Evolutionary conservation across 2,329 filamentous ascomycete genomes (phyloP).

Genomic region (Trichoderma sp.): DNA sequence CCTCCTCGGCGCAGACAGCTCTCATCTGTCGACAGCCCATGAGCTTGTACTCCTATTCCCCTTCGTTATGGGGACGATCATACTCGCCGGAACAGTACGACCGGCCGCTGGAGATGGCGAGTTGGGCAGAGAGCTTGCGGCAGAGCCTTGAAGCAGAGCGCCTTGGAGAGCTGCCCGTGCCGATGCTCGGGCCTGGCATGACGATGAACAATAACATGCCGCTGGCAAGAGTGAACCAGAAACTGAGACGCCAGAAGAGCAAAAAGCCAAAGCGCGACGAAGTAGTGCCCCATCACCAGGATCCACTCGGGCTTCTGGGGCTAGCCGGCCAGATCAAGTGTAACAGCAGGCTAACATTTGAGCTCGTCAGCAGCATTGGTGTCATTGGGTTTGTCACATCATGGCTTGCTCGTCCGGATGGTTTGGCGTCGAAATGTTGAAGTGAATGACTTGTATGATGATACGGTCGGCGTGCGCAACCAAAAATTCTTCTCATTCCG

Average conservation of each 20-base stretch:
- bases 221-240: conserved; percentile 24
- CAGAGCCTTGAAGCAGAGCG: conserved; percentile 44
- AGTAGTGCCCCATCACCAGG: conserved; percentile 53
- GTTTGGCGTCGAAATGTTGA: conserved; percentile 6
- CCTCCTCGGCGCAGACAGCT: conserved; percentile 27
- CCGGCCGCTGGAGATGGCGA: conserved; percentile 42
- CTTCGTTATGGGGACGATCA: conserved; percentile 27
- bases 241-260: conserved; percentile 8
- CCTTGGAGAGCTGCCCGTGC: conserved; percentile 29
- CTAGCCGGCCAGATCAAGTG: conserved; percentile 68
- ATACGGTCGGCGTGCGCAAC: neutral
- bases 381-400: conserved; percentile 73
- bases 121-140: conserved; percentile 45
- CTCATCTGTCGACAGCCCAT: conserved; percentile 30
- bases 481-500: neutral
- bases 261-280: conserved; percentile 22
- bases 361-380: conserved; percentile 74
- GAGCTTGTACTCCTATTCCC: neutral
- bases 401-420: conserved; percentile 53
- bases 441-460: neutral
- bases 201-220: conserved; percentile 24
- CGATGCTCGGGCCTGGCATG: neutral
- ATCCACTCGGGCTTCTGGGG: conserved; percentile 78
- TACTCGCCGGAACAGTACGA: conserved; percentile 35
- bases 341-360: conserved; percentile 68